Evolutionary conservation across 768 basidiomycete genomes (phyloP).

Genomic region (Lactarius hatsudake): DNA sequence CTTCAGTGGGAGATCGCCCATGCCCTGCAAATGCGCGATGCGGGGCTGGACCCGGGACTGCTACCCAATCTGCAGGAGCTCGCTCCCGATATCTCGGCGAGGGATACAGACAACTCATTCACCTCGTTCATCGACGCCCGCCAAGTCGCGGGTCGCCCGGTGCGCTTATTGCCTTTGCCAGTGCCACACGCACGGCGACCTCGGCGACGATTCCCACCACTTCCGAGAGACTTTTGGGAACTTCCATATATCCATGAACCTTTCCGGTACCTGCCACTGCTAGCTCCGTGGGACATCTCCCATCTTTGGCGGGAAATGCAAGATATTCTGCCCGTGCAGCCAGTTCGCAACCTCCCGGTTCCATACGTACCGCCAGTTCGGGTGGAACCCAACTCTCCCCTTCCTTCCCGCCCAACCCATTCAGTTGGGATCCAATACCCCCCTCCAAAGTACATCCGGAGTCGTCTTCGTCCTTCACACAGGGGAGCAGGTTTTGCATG

Average conservation of each 20-base stretch:
- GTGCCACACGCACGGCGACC: neutral
- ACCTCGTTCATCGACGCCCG: neutral
- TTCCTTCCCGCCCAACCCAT: neutral
- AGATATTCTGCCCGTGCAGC: neutral
- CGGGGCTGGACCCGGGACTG: neutral
- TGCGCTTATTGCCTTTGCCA: neutral
- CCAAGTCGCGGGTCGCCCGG: neutral
- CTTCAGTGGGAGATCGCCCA: neutral
- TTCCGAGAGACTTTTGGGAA: neutral
- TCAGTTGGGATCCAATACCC: neutral
- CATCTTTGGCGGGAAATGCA: neutral
- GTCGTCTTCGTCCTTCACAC: neutral
- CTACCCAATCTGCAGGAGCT: slow-evolving; percentile 1
- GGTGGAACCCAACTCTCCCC: neutral
- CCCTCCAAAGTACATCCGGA: neutral
- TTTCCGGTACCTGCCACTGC: too few relatives aligned
- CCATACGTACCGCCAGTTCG: neutral
- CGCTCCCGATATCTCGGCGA: neutral
- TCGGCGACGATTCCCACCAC: neutral
- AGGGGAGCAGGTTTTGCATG: neutral
- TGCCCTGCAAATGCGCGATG: neutral
- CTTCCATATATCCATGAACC: neutral
- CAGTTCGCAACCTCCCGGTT: neutral
- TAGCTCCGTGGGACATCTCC: too few relatives aligned
- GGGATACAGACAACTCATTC: neutral